These are phyloP conservation scores for Clonostachys sp. DNA, from an alignment of 2,329 filamentous ascomycete genomes.

Conservation along the genomic window DNA sequence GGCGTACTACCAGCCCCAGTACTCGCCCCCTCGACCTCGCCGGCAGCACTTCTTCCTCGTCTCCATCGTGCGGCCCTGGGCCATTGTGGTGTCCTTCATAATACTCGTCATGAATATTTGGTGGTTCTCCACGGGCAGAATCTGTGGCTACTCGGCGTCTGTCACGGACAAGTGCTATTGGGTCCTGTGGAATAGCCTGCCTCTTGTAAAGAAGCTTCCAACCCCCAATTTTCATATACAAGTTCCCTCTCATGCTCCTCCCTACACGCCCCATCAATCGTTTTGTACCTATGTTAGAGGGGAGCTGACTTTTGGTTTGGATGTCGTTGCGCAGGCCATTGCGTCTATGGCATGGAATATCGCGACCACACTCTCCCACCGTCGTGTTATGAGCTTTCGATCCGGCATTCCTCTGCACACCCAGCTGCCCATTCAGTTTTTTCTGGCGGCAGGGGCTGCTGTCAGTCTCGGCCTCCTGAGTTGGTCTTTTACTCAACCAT, in stretches of 20 bases:
- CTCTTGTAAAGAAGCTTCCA: conserved; percentile 5
- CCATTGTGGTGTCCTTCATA: conserved; percentile 18
- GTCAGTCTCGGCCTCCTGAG: conserved; percentile 9
- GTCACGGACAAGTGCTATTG: conserved; percentile 10
- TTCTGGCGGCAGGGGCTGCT: conserved; percentile 12
- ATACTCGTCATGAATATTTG: conserved; percentile 37
- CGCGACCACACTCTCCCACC: conserved; percentile 10
- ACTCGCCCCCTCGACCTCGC: background rate
- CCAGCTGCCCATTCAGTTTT: conserved; percentile 9
- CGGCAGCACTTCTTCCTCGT: background rate
- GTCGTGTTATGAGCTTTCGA: conserved; percentile 10
- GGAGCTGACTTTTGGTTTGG: no score
- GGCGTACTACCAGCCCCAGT: background rate
- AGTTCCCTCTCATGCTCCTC: background rate
- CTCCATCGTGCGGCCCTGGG: conserved; percentile 3
- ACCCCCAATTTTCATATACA: background rate
- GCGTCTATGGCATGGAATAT: conserved; percentile 12
- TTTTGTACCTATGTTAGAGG: no score
- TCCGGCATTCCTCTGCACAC: conserved; percentile 9
- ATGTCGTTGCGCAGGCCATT: conserved; percentile 1
- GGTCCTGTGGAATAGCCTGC: conserved; percentile 14
- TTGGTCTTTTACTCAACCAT: conserved; percentile 3
- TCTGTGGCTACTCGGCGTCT: conserved; percentile 8
- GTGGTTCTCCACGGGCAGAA: conserved; percentile 13
- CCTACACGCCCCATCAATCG: background rate